Percentiles rank a stretch among this genome's conserved stretches.
phyloP scores from a whole-genome alignment of 2,329 filamentous ascomycete species.

The Apiospora kogelbergensis region DNA sequence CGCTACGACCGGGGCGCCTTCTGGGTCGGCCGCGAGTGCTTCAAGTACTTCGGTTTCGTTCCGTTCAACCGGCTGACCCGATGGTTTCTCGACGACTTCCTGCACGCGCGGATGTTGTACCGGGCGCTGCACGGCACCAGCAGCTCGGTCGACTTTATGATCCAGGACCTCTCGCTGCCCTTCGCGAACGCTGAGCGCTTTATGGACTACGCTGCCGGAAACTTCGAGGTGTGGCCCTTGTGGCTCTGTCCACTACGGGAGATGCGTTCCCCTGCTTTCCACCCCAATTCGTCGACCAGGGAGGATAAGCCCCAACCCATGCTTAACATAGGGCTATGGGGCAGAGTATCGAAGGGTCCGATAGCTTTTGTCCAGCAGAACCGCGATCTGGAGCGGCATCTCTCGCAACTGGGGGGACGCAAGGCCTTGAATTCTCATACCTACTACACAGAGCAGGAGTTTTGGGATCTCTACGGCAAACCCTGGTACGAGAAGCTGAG shows the following conservation, averaged over 20 bases:
- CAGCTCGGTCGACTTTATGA: slow-evolving; percentile 62
- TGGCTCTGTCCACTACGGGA: slow-evolving; percentile 59
- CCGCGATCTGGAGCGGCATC: slow-evolving; percentile 68
- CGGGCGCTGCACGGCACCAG: slow-evolving; percentile 68
- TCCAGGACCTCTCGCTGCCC: slow-evolving; percentile 65
- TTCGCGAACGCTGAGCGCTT: slow-evolving; percentile 51
- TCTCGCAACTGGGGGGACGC: slow-evolving; percentile 68
- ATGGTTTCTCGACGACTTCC: slow-evolving; percentile 70
- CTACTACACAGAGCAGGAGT: slow-evolving; percentile 72
- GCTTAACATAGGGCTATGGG: slow-evolving; percentile 76
- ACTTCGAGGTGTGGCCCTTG: slow-evolving; percentile 57
- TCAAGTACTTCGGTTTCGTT: slow-evolving; percentile 63
- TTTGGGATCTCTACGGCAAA: slow-evolving; percentile 64
- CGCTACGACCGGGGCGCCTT: slow-evolving; percentile 74
- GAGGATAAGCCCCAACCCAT: slow-evolving; percentile 31
- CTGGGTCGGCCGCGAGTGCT: slow-evolving; percentile 68
- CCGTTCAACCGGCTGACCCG: slow-evolving; percentile 67
- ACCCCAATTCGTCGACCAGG: slow-evolving; percentile 48
- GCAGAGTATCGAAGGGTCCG: slow-evolving; percentile 61
- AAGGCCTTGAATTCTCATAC: slow-evolving; percentile 89
- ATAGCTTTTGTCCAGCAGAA: slow-evolving; percentile 66
- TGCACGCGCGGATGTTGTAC: slow-evolving; percentile 74
- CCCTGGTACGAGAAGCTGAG: slow-evolving; percentile 64
- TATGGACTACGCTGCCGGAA: slow-evolving; percentile 51
- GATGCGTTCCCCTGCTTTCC: slow-evolving; percentile 52